phyloP scores from a whole-genome alignment of 257 asterid species.

The Gynochthodes officinalis region DNA sequence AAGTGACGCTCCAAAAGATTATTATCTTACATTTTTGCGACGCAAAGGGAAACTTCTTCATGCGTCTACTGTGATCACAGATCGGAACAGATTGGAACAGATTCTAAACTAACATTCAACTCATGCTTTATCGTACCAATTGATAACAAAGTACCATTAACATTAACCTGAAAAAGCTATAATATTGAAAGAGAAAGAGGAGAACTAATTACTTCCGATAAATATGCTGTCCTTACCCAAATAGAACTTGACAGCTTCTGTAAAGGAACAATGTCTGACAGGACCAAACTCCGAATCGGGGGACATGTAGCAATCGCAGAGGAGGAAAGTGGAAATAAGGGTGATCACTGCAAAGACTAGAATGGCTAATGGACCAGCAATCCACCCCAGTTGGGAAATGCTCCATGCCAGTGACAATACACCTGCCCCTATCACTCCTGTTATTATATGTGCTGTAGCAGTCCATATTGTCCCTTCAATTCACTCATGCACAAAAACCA shows the following conservation, averaged over 20 bases:
- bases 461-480: conserved; percentile 68
- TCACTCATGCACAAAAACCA: too few species aligned
- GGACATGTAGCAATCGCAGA: conserved; percentile 54
- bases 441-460: conserved; percentile 64
- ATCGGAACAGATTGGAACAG: too few species aligned
- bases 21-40: too few species aligned
- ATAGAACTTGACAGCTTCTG: conserved; percentile 52
- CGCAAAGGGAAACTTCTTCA: too few species aligned
- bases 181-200: too few species aligned
- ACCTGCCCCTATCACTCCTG: conserved; percentile 88
- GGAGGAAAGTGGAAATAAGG: conserved; percentile 44
- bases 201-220: too few species aligned
- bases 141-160: too few species aligned
- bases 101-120: too few species aligned
- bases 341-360: conserved; percentile 58
- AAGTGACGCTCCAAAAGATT: too few species aligned
- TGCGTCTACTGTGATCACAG: too few species aligned
- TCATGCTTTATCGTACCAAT: too few species aligned
- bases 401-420: conserved; percentile 84
- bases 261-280: conserved; percentile 42
- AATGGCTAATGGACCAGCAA: conserved; percentile 69
- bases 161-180: too few species aligned
- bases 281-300: conserved; percentile 32
- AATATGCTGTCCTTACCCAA: conserved; percentile 34
- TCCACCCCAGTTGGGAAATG: conserved; percentile 74